Evolutionary conservation across 805 yeast species (phyloP).

Genomic region (Saccharomycopsis guyanensis): DNA sequence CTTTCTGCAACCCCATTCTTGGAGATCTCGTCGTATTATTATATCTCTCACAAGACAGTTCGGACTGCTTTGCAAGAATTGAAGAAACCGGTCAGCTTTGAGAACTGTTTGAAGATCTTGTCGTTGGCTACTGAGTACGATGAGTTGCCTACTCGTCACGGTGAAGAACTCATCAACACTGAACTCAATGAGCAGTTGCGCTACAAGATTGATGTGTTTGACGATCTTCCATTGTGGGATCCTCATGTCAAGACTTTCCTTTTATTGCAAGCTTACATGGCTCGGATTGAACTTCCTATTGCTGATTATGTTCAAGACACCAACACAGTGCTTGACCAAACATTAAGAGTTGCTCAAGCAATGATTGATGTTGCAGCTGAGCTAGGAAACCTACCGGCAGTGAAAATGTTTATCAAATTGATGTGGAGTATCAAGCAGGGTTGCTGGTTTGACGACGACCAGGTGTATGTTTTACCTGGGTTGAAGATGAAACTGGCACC

Average conservation of each 20-base stretch:
- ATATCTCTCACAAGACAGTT: constrained; percentile 84
- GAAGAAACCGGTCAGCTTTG: constrained; percentile 36
- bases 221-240: constrained; percentile 67
- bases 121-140: constrained; percentile 70
- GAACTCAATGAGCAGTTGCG: constrained; percentile 74
- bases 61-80: constrained; percentile 56
- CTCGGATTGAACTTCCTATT: constrained; percentile 73
- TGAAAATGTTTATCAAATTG: constrained; percentile 50
- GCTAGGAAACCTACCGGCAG: constrained; percentile 60
- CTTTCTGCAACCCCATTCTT: constrained; percentile 70
- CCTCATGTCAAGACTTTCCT: constrained; percentile 77
- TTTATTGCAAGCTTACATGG: constrained; percentile 65
- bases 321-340: constrained; percentile 85
- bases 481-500: background rate
- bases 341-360: constrained; percentile 89
- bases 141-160: constrained; percentile 85
- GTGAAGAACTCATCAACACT: constrained; percentile 79
- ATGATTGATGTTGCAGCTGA: constrained; percentile 86
- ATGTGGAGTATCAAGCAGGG: constrained; percentile 90
- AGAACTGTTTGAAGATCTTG: constrained; percentile 55
- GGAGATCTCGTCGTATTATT: constrained; percentile 83
- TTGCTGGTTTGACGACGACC: constrained; percentile 75
- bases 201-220: constrained; percentile 36
- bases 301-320: constrained; percentile 95
- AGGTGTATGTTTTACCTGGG: constrained; percentile 36